Conservation (phyloP, 2,329 filamentous ascomycete genomes). For the Catunica adiposa region DNA sequence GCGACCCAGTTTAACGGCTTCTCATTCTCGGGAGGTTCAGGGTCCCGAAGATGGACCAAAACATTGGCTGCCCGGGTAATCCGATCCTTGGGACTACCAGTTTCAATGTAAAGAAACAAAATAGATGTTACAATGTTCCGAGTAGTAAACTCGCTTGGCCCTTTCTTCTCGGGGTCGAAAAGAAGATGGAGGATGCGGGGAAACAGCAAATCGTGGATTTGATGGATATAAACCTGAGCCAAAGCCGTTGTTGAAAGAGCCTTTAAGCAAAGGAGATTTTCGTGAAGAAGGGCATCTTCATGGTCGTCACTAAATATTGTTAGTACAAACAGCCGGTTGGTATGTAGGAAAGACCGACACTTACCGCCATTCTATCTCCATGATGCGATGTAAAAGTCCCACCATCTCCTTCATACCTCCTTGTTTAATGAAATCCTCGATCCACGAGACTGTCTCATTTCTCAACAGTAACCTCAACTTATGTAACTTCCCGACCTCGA, state of each 20-base stretch:
- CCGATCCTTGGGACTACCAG: conserved; percentile 44
- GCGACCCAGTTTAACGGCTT: conserved; percentile 72
- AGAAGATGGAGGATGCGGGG: conserved; percentile 75
- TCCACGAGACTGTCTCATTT: conserved; percentile 93
- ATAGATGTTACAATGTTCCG: conserved; percentile 79
- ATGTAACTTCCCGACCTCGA: conserved; percentile 90
- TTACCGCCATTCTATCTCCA: conserved; percentile 90
- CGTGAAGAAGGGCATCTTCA: conserved; percentile 82
- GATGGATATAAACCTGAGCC: conserved; percentile 64
- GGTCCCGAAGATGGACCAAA: conserved; percentile 64
- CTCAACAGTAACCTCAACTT: conserved; percentile 77
- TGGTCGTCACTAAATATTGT: conserved; percentile 60
- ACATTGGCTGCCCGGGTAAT: conserved; percentile 55
- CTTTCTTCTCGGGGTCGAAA: conserved; percentile 96
- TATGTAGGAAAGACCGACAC: conserved; percentile 19
- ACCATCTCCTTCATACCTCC: conserved; percentile 90
- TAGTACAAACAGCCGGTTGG: conserved; percentile 15
- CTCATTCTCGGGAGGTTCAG: conserved; percentile 55
- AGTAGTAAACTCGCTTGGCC: conserved; percentile 90
- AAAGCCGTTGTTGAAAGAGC: conserved; percentile 82
- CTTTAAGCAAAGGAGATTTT: conserved; percentile 83
- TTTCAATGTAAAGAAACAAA: conserved; percentile 73
- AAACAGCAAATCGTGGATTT: conserved; percentile 67
- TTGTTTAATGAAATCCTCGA: conserved; percentile 74
- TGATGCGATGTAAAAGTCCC: conserved; percentile 70